Conservation (phyloP, 352 stramenopile species). For the Phytophthora megakarya region DNA sequence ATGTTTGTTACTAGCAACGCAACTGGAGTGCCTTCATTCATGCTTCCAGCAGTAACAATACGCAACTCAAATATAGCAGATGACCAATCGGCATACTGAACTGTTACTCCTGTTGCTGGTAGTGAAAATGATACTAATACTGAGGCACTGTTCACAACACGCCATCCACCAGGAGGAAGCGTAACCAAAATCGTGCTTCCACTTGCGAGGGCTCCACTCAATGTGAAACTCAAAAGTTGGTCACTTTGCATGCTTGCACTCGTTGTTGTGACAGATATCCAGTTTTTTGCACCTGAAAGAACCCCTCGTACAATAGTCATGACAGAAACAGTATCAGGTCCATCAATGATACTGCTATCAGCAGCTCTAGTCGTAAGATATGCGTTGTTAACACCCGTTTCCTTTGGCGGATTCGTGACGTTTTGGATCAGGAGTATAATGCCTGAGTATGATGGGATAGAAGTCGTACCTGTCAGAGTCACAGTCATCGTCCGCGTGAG, state of each 20-base stretch:
- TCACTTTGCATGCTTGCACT: constrained; percentile 66
- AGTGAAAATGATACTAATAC: constrained; percentile 38
- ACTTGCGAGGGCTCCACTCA: constrained; percentile 57
- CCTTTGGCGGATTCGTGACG: constrained; percentile 61
- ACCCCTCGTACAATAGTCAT: constrained; percentile 43
- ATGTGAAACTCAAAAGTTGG: constrained; percentile 43
- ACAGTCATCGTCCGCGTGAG: constrained; percentile 40
- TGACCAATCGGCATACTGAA: constrained; percentile 42
- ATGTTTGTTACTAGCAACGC: constrained; percentile 53
- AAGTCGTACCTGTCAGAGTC: constrained; percentile 25
- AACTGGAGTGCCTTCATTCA: constrained; percentile 42
- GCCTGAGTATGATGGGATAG: constrained; percentile 36
- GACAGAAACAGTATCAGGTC: constrained; percentile 48
- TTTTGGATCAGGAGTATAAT: constrained; percentile 40
- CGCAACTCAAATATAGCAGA: constrained; percentile 27
- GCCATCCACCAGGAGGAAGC: constrained; percentile 50
- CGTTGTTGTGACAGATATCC: constrained; percentile 39
- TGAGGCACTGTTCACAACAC: constrained; percentile 18
- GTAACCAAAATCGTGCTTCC: constrained; percentile 48
- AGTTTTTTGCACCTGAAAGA: constrained; percentile 42
- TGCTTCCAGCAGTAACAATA: constrained; percentile 45
- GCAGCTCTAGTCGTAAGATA: constrained; percentile 40
- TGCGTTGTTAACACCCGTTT: constrained; percentile 48
- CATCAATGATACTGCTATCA: constrained; percentile 54
- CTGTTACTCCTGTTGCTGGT: constrained; percentile 38